Conservation (phyloP, 768 basidiomycete species). For the Lactarius hengduanensis region DNA sequence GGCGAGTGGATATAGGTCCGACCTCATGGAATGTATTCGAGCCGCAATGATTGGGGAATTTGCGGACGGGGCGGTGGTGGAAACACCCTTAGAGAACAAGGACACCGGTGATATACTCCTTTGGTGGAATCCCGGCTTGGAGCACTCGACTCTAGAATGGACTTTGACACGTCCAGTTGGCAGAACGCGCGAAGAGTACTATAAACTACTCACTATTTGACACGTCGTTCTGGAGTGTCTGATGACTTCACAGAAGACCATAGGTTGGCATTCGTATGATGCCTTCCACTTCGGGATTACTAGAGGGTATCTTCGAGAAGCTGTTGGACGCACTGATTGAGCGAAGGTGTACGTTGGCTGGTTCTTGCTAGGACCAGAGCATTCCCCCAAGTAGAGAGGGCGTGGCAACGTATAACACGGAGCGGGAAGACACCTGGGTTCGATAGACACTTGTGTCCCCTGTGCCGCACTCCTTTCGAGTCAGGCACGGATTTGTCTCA, state of each 20-base stretch:
- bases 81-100: background rate
- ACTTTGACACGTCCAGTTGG: background rate
- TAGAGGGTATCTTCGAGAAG: background rate
- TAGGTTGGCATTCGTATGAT: background rate
- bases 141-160: too few species aligned
- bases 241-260: background rate
- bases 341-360: background rate
- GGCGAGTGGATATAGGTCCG: accelerated
- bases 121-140: too few species aligned
- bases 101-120: accelerated
- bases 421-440: background rate
- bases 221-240: background rate
- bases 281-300: background rate
- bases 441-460: background rate
- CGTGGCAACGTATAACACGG: background rate
- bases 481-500: background rate
- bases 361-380: background rate
- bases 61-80: background rate
- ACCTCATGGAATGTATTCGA: accelerated
- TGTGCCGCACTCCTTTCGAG: background rate
- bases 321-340: background rate
- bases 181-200: background rate
- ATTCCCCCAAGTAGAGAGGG: background rate
- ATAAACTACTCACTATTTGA: accelerated
- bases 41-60: background rate